phyloP scores from a whole-genome alignment of 805 yeast species.

The Lipomyces anomalus region DNA sequence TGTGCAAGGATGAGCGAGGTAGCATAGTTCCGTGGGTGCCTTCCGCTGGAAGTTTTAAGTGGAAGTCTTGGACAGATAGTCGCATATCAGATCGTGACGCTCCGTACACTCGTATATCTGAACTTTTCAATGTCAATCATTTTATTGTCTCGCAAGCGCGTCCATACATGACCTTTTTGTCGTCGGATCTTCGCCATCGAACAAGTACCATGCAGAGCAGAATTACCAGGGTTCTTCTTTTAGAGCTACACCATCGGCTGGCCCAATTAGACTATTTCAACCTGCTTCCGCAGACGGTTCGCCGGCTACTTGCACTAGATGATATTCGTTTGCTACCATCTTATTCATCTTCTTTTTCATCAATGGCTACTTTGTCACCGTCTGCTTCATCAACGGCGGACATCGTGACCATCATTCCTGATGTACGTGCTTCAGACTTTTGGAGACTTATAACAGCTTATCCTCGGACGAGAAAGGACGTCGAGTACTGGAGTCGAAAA shows the following conservation, averaged over 20 bases:
- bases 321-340: constrained; percentile 45
- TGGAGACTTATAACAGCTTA: constrained; percentile 64
- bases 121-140: constrained; percentile 90
- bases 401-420: constrained; percentile 71
- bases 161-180: constrained; percentile 82
- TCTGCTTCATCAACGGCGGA: constrained; percentile 5
- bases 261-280: constrained; percentile 77
- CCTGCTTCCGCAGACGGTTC: constrained; percentile 59
- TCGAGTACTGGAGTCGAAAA: constrained; percentile 81
- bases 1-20: constrained; percentile 51
- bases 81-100: constrained; percentile 36
- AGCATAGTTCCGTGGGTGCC: constrained; percentile 34
- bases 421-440: constrained; percentile 37
- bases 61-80: constrained; percentile 31
- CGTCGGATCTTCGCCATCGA: constrained; percentile 79
- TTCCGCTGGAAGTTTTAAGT: constrained; percentile 11
- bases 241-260: constrained; percentile 81
- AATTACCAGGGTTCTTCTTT: constrained; percentile 7
- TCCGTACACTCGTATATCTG: constrained; percentile 85
- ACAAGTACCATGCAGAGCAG: background rate
- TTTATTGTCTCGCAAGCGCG: constrained; percentile 86
- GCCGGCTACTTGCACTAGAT: constrained; percentile 80
- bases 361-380: background rate
- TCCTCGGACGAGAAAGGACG: constrained; percentile 63
- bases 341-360: background rate